A percentile compares a stretch with the other conserved stretches of the same genome.
phyloP scores from a whole-genome alignment of 2,329 filamentous ascomycete species.

The Penicillium rolfsii region DNA sequence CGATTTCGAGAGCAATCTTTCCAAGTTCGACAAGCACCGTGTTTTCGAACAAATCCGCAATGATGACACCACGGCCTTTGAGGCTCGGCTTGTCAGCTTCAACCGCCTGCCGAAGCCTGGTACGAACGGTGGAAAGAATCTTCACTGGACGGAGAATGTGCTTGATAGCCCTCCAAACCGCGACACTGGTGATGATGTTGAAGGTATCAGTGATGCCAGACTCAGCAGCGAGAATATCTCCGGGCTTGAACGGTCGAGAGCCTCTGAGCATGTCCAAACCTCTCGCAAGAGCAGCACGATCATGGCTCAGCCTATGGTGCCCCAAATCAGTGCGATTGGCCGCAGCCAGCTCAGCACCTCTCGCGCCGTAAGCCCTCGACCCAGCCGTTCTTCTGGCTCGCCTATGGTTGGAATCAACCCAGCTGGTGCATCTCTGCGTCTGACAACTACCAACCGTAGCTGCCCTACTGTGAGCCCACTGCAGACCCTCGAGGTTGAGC shows the following conservation, averaged over 20 bases:
- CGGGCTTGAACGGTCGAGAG: constrained; percentile 46
- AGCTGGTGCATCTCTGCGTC: constrained; percentile 51
- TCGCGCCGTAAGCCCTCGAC: constrained; percentile 45
- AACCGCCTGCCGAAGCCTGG: constrained; percentile 71
- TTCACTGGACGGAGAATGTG: constrained; percentile 91
- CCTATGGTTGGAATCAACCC: constrained; percentile 45
- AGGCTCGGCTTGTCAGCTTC: constrained; percentile 86
- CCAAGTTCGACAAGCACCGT: constrained; percentile 90
- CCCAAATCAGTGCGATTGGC: constrained; percentile 40
- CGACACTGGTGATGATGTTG: constrained; percentile 67
- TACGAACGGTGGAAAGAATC: constrained; percentile 80
- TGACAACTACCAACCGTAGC: constrained; percentile 57
- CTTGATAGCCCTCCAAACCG: constrained; percentile 73
- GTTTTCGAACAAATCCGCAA: constrained; percentile 91
- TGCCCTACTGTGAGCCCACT: constrained; percentile 67
- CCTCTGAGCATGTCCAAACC: constrained; percentile 38
- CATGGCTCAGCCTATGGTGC: constrained; percentile 42
- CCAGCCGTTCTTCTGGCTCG: constrained; percentile 48
- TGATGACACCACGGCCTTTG: constrained; percentile 85
- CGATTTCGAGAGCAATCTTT: constrained; percentile 85
- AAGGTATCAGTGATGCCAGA: constrained; percentile 45
- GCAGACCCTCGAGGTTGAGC: constrained; percentile 91
- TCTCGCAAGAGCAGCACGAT: constrained; percentile 51
- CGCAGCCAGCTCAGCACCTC: constrained; percentile 42
- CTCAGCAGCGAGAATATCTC: constrained; percentile 53